Percentiles rank a stretch among this genome's conserved stretches.
Conservation (phyloP, 495 filamentous ascomycete genomes). For the Neurospora hispaniola region DNA sequence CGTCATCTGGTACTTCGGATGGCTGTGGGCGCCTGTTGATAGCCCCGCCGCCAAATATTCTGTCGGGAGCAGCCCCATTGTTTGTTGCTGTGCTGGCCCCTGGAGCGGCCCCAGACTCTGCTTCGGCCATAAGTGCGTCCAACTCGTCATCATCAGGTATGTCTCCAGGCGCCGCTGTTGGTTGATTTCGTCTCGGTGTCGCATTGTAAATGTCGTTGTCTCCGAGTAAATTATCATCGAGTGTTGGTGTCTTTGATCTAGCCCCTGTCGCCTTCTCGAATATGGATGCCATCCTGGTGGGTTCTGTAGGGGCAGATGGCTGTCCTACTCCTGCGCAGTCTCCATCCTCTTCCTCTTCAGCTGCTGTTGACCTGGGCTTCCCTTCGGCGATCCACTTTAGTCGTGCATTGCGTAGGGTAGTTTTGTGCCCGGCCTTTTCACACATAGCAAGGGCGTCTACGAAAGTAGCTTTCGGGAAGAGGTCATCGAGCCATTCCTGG, state of each 20-base stretch:
- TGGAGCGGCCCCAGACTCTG: slow-evolving; percentile 20
- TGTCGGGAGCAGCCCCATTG: slow-evolving; percentile 3
- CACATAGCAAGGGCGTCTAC: slow-evolving; percentile 82
- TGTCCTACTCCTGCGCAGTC: slow-evolving; percentile 19
- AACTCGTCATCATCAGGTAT: slow-evolving; percentile 39
- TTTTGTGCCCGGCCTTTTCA: slow-evolving; percentile 85
- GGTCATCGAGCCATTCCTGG: slow-evolving; percentile 92
- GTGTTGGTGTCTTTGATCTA: slow-evolving; percentile 19
- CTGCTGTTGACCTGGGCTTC: slow-evolving; percentile 38
- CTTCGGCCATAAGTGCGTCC: slow-evolving; percentile 40
- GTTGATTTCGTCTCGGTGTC: slow-evolving; percentile 18
- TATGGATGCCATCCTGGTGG: slow-evolving; percentile 36
- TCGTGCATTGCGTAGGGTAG: slow-evolving; percentile 56
- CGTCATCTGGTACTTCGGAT: slow-evolving; percentile 28
- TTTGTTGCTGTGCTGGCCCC: background rate
- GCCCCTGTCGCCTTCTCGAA: slow-evolving; percentile 26
- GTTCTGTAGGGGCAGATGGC: slow-evolving; percentile 12
- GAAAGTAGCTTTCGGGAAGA: slow-evolving; percentile 92
- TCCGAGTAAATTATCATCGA: slow-evolving; percentile 24
- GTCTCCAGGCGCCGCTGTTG: slow-evolving; percentile 8
- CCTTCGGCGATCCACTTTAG: slow-evolving; percentile 73
- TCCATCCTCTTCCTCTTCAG: slow-evolving; percentile 40
- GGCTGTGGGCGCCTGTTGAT: background rate
- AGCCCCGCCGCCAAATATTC: slow-evolving; percentile 24
- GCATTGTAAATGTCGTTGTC: slow-evolving; percentile 35